Base-by-base conservation (phyloP, 2,329 filamentous ascomycete genomes). In the Cordyceps javanica region DNA sequence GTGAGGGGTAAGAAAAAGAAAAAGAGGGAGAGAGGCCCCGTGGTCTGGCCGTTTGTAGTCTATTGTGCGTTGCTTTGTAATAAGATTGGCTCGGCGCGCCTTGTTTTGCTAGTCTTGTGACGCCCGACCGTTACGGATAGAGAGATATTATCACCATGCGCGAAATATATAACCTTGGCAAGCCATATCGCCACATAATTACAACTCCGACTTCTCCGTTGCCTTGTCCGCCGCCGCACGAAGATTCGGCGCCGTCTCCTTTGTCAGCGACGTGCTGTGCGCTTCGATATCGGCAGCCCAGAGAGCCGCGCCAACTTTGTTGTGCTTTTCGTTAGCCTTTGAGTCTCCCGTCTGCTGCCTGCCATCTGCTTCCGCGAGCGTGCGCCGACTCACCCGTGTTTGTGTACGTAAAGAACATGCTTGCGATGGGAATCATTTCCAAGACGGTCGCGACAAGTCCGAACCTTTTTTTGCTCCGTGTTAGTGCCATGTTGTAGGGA, bases 211-310 rank as follows among this genome's bases (percentile, higher is more conserved):
- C 59, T 70, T 79, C 63, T 81, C 76, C 60, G 73, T 44, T 19
- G 57, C 74, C 62, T 80, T 76, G 64, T 77, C 76, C 32, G 76
- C 79, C 42, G 75, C 70, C 61, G 80, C 77, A 45, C 77, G 73
- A 44, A 82, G 67, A 14, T 67, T 71, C 1, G 80, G 79, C n/a
- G 79, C 79, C 14, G 79, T 82, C 60, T 75, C 72, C 54, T 74
- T 68, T 10, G 75, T 73, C 77, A 82, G 81, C 41, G 72, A 69
- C 10, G 72, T 76, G 57, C 76, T 74, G 64, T 78, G 77, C 28
- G 73, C 70, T 70, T 95, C 91, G 59, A 95, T 82, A 70, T 95
- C 91, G 19, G 90, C 89, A 41, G 93, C 92, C 91, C 91, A 97
- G n/a, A 97, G 75, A 8, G 93, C 93, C 55, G 92, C 93, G 8